Conservation (phyloP, 2,329 filamentous ascomycete genomes). For the Alternaria hordeiaustralica region DNA sequence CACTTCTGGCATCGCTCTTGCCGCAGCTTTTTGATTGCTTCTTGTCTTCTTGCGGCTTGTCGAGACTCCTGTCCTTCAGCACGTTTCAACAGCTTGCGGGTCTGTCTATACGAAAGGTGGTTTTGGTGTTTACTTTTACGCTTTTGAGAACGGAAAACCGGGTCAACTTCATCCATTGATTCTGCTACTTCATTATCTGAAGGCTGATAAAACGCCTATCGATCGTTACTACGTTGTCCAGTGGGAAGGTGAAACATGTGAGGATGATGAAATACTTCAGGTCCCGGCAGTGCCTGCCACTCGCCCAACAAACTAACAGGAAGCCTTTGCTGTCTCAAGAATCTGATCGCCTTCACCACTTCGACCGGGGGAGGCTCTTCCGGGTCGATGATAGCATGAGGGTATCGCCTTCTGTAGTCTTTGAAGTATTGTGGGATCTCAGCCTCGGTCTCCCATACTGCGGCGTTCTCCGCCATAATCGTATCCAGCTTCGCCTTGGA, state of each 20-base stretch:
- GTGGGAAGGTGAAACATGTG: background rate
- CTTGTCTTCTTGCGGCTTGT: background rate
- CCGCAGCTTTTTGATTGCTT: background rate
- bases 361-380: constrained; percentile 17
- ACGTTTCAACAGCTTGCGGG: background rate
- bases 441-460: constrained; percentile 5
- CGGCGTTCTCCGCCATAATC: constrained; percentile 16
- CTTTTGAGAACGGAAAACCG: background rate
- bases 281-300: constrained; percentile 16
- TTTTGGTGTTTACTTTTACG: background rate
- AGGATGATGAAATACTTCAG: constrained; percentile 13
- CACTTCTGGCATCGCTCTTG: background rate
- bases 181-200: background rate
- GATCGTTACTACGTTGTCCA: constrained; percentile 1
- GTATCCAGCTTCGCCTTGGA: background rate
- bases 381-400: constrained; percentile 22
- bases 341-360: constrained; percentile 21
- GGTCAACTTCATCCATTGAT: background rate
- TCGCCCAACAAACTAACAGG: constrained; percentile 22
- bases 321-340: constrained; percentile 23
- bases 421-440: constrained; percentile 15
- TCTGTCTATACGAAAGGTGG: background rate
- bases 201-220: background rate
- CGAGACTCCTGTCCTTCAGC: too few species aligned
- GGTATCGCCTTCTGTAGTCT: constrained; percentile 8